Base-by-base conservation (phyloP, 192 early-diverging fungal species). In the Dissophora ornata region DNA sequence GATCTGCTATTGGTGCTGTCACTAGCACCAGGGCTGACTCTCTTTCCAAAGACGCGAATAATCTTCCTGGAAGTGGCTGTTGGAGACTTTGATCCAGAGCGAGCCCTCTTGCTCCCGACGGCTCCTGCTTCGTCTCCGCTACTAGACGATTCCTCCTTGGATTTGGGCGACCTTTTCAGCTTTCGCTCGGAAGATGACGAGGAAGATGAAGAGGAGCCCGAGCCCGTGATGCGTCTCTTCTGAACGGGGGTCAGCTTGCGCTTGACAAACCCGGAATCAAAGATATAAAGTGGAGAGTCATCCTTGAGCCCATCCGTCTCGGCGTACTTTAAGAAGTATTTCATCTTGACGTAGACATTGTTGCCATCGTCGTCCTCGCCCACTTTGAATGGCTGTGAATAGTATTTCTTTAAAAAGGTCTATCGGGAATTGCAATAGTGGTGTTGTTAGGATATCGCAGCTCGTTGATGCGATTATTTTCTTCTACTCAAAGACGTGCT, bases 211-310 rank as follows among this genome's bases (percentile, higher is more conserved):
- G 70, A 74, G 12, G 56, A 64, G 4, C 56, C 50, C 8, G 73
- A 77, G 22, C 71, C 71, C 15, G 56, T 55, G 13, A 77, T 77
- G 13, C 73, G 63, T 13, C 54, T 26, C 46, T 77, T 77, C 29
- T 77, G 73, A 24, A 67, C 36, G 8, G 64, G 57, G 19, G 73
- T 77, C 33, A 64, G 25, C 57, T 73, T 73, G 25, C 70, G 66
- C 24, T 79, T 87, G 16, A 82, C 87, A 61, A 91, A 93, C 18
- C 82, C 84, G 44, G 85, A 82, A 47, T 95, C 93, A 73, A 95
- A 95, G 42, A 93, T 93, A 61, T 95, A 95, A 16, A 95, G 81
- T 12, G 92, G 92, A 5, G 85, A 87, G 59, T 93, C 92, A 58
- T 93, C 92, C 33, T 80, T 66, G 30, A 62, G 62, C 2, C 73